These are phyloP conservation scores for Penicillium chermesinum DNA, from an alignment of 495 filamentous ascomycete genomes.

Conservation along the genomic window DNA sequence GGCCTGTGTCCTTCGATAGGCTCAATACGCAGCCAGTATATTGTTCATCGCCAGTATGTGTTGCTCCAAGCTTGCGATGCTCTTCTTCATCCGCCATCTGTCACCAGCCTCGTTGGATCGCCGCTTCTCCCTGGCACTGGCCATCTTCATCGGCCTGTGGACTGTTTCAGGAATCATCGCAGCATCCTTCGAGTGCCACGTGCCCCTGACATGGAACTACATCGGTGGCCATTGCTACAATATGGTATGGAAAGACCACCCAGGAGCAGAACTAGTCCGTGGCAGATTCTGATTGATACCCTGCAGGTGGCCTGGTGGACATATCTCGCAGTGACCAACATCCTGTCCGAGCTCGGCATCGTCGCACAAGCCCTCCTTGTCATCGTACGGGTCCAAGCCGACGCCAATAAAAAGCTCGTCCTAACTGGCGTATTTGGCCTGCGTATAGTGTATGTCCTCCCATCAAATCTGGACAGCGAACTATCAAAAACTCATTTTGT, in stretches of 20 bases:
- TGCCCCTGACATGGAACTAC: slow-evolving; percentile 35
- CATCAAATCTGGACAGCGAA: background rate
- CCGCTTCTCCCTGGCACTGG: slow-evolving; percentile 17
- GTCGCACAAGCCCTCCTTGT: slow-evolving; percentile 34
- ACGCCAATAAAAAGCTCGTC: slow-evolving; percentile 23
- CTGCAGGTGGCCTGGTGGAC: slow-evolving; percentile 33
- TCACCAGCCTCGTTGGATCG: slow-evolving; percentile 18
- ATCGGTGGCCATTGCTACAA: slow-evolving; percentile 31
- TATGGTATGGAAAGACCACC: slow-evolving; percentile 24
- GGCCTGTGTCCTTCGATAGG: too few species aligned
- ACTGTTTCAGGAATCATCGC: slow-evolving; percentile 26
- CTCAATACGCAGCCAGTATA: slow-evolving; percentile 28
- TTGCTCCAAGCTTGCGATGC: slow-evolving; percentile 31
- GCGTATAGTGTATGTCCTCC: slow-evolving; percentile 30
- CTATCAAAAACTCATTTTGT: background rate
- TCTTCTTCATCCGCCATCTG: slow-evolving; percentile 25
- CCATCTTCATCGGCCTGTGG: slow-evolving; percentile 29
- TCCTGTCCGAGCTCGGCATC: slow-evolving; percentile 38
- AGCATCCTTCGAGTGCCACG: slow-evolving; percentile 38
- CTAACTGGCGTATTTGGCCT: slow-evolving; percentile 30
- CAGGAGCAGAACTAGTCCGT: too few species aligned
- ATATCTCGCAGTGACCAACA: slow-evolving; percentile 37
- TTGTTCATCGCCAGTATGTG: slow-evolving; percentile 28
- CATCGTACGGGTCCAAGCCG: slow-evolving; percentile 31
- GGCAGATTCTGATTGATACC: background rate